Base-by-base conservation (phyloP, 371 early-diverging fungal species). In the Chytridiales sp. region DNA sequence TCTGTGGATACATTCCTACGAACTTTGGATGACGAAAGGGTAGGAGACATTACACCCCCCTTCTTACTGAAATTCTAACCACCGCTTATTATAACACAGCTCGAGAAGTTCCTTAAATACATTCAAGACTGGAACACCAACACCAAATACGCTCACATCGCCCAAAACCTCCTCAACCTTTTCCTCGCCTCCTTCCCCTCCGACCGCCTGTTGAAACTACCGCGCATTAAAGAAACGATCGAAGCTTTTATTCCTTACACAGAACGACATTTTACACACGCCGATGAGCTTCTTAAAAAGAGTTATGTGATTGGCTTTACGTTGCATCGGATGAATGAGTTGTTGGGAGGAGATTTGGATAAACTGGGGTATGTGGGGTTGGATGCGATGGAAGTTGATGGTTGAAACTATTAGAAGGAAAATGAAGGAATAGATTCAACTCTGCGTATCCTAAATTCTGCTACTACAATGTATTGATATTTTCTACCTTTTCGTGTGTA, bases 81-180 rank as follows among this genome's bases (percentile, higher is more conserved):
- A n/a, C n/a, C n/a, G n/a, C n/a, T n/a, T n/a, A n/a, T n/a, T 67
- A 64, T 11, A 27, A 21, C 38, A 49, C 69, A 88, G 62, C 69
- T 95, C 24, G 87, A 84, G 49, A 86, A 87, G 59, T 62, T 96
- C 19, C 70, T 95, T 39, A 72, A 72, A n/a, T 95, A 89, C 68
- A 80, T 92, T 47, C 87, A 92, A 47, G 90, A 92, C 73, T 96
- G 97, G 98, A 96, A 96, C 79, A 94, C 97, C 8, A 89, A 93
- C 64, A 85, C 87, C 19, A 88, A 86, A 69, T 82, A 88, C 66
- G 78, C 90, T 15, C 73, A 76, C 35, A 71, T 88, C 36, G 94
- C 97, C 4, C 96, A 96, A 65, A 79, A 86, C 1, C 76, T 93
- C 13, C 79, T 97, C 31, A 58, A 92, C 68, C 82, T 88, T 34